Base-by-base conservation (phyloP, 495 filamentous ascomycete genomes). In the Neurospora hispaniola region DNA sequence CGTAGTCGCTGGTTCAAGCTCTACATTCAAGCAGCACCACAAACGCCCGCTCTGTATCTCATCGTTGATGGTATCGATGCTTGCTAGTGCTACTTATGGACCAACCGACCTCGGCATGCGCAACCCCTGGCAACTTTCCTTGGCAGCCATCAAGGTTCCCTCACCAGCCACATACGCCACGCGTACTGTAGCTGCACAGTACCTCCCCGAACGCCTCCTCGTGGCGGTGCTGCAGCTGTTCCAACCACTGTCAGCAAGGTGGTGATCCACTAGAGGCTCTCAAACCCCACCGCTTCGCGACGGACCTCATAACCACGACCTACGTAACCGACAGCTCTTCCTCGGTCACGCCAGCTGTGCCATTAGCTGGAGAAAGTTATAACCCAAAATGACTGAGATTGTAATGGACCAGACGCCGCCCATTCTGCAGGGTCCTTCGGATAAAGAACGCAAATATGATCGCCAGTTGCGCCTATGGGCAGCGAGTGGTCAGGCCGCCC, bases 391-490 rank as follows among this genome's bases (percentile, higher is more conserved):
- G 85, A 83, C 85, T 2, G 84, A 85, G 76, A 82, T 84, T 59
- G 77, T 85, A 71, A 81, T 75, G 72, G 83, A 77, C 75, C 85
- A 85, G 73, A 88, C 84, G 0, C 87, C 86, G 14, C 87, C 86
- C 3, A 79, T 86, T 31, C 82, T 87, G 31, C 83, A 85, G 20
- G 90, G 88, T 41, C 93, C 93, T 42, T 90, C 90, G 62, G 93
- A 93, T 43, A 96, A 95, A 80, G 93, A 97, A 80, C 92, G 90
- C 81, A 96, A 93, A 79, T 99, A 99, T 84, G 96, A 99, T 79
- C 89, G 96, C 31, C 96, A 99, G 79, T 89, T 99, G 35, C 92
- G 96, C 41, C 83, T 99, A 38, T 99, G 96, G 96, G 96, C 94
- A 71, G 93, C 94, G 10, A 94, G 86, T 72, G 96, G 96, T 14